Evolutionary conservation across 164 flowering plant species (phyloP), one percentile per base, ranked within the genome.

Genomic region (Akebia trifoliata): DNA sequence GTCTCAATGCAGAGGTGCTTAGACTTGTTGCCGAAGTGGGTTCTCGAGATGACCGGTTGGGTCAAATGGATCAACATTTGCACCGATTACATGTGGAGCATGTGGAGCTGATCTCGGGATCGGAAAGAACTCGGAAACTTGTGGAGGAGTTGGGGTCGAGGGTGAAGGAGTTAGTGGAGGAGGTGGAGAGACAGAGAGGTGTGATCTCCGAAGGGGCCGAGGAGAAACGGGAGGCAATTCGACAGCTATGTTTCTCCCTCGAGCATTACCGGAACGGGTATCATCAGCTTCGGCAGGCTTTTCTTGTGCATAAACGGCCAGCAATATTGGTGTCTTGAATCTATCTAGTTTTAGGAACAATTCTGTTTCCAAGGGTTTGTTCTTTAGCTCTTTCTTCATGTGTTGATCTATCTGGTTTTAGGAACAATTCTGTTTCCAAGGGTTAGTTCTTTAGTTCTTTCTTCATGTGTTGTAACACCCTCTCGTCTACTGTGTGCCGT

Each of bases 171-270:
- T 60, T 75, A 42, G 69, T 83, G 64, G 68, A 68, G 14, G 90
- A 79, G 63, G 71, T 80, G 28, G 83, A 76, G 61, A 71, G 39
- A 71, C 90, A 81, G 60, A 76, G 62, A 44, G 56, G 15, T 8
- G 34, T 59, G 42, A 78, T 87, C 22, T 25, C 47, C 4, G 93
- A 87, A 29, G 69, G 71, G 46, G 88, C 81, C 2, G 95, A 91
- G 49, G 80, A 76, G 66, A 91, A 91, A 65, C 57, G 92, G 42
- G 98, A 91, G 63, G 98, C 81, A 1, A 91, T 91, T 55, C 35
- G 95, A 47, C 96, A 88, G 74, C 76, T 91, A 11, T 91, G 96
- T 56, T 78, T 79, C 72, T 77, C 98, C 3, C 49, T 91, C 0
- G 90, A 90, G 57, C 81, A 85, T 64, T 85, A 78, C 53, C 74